phyloP scores from a whole-genome alignment of 352 stramenopile genomes.

The Pythium coloratum region DNA sequence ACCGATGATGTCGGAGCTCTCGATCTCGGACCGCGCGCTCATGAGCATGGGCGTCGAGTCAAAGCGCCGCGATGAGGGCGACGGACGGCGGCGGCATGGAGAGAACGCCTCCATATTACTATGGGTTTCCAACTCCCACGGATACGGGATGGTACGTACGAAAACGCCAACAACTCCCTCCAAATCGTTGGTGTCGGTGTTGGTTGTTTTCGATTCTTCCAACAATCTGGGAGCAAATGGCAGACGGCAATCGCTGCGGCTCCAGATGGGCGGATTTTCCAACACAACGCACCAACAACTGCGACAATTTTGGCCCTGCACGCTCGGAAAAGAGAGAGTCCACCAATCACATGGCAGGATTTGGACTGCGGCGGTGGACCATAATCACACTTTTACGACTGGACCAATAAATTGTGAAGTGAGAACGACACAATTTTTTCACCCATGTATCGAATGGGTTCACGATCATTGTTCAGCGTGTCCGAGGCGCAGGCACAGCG shows the following conservation, averaged over 20 bases:
- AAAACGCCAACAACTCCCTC: background rate
- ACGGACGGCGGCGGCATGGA: slow-evolving; percentile 13
- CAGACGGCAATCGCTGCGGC: no score
- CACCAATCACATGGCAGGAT: background rate
- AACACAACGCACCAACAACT: background rate
- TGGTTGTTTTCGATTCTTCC: background rate
- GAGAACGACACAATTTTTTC: slow-evolving; percentile 5
- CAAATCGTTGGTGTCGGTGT: background rate
- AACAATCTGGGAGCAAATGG: background rate
- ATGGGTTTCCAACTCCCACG: background rate
- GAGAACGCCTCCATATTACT: slow-evolving; percentile 22
- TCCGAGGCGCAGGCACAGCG: no score
- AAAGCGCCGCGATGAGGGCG: slow-evolving; percentile 10
- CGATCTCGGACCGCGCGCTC: slow-evolving; percentile 24
- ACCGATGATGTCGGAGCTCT: slow-evolving; percentile 28
- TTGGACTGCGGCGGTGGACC: background rate
- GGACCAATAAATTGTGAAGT: background rate
- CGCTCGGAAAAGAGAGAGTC: background rate
- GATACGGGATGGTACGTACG: background rate
- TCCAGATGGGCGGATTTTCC: background rate
- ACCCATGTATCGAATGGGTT: background rate
- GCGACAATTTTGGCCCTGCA: background rate
- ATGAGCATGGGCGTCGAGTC: slow-evolving; percentile 36
- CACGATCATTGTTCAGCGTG: background rate
- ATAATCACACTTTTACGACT: background rate